Evolutionary conservation across 2,329 filamentous ascomycete species (phyloP).

Genomic region (Penicillium sp.): DNA sequence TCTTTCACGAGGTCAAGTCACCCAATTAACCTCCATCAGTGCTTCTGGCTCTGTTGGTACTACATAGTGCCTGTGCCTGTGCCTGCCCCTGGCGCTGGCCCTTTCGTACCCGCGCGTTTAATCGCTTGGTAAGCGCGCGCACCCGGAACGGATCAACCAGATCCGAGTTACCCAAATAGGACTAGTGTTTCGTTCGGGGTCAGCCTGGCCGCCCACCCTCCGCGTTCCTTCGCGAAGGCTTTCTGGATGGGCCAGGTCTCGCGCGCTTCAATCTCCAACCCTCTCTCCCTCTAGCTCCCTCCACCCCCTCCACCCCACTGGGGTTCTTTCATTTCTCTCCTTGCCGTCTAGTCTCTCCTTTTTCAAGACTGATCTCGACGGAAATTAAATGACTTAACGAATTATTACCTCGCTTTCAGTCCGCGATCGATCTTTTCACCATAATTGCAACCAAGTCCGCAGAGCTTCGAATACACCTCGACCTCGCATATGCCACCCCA

Average conservation of each 20-base stretch:
- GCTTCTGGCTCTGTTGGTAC: no score
- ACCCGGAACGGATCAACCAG: conserved; percentile 34
- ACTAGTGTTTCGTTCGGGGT: conserved; percentile 44
- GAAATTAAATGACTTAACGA: conserved; percentile 40
- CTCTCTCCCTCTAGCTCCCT: conserved; percentile 21
- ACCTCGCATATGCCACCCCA: conserved; percentile 35
- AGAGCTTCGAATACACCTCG: conserved; percentile 27
- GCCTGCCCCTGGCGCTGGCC: neutral
- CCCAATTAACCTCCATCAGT: no score
- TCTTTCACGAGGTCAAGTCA: no score
- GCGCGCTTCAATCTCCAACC: conserved; percentile 29
- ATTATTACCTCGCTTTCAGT: conserved; percentile 19
- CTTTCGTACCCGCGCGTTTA: conserved; percentile 12
- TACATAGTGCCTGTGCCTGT: neutral
- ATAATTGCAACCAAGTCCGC: conserved; percentile 25
- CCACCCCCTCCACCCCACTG: conserved; percentile 19
- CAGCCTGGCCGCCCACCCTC: conserved; percentile 44
- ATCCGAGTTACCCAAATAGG: conserved; percentile 34
- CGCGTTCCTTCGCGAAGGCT: conserved; percentile 21
- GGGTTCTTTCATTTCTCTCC: conserved; percentile 19
- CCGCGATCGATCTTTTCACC: conserved; percentile 33
- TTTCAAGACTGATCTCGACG: conserved; percentile 12
- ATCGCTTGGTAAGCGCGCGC: conserved; percentile 6
- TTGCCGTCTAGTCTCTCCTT: conserved; percentile 18
- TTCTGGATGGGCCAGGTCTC: conserved; percentile 36